A percentile compares a stretch with the other conserved stretches of the same genome.
phyloP scores from a whole-genome alignment of 352 stramenopile genomes.

The Achlya hypogyna region DNA sequence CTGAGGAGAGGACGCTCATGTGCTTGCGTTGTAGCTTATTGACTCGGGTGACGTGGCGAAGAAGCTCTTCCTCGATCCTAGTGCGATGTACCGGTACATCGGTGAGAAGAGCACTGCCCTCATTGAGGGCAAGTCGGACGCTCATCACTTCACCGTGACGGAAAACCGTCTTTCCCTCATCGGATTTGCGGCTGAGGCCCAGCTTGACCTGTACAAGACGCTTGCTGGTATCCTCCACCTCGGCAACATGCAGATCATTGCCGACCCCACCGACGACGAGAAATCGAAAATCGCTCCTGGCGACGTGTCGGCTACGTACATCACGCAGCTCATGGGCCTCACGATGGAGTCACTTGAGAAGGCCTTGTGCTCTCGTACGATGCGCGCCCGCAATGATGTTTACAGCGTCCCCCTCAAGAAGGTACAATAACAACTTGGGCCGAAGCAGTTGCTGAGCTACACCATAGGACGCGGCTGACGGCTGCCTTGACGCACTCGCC shows the following conservation, averaged over 20 bases:
- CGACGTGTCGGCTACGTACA: slow-evolving; percentile 35
- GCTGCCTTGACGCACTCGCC: slow-evolving; percentile 83
- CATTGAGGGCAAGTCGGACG: slow-evolving; percentile 56
- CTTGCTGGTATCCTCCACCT: slow-evolving; percentile 91
- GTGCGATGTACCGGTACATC: slow-evolving; percentile 50
- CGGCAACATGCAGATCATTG: slow-evolving; percentile 85
- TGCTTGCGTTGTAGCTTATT: slow-evolving; percentile 29
- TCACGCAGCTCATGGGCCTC: slow-evolving; percentile 84
- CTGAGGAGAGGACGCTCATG: background rate
- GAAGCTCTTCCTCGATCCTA: slow-evolving; percentile 44
- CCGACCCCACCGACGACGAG: slow-evolving; percentile 65
- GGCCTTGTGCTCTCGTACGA: slow-evolving; percentile 86
- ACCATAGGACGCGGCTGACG: slow-evolving; percentile 52
- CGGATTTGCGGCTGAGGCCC: slow-evolving; percentile 72
- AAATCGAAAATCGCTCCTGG: slow-evolving; percentile 51
- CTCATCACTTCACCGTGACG: slow-evolving; percentile 20
- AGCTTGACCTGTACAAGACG: slow-evolving; percentile 88
- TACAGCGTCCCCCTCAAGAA: slow-evolving; percentile 38
- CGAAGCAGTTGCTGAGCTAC: slow-evolving; percentile 16
- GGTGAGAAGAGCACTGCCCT: slow-evolving; percentile 42
- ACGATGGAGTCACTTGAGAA: slow-evolving; percentile 83
- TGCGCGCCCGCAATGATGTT: slow-evolving; percentile 57
- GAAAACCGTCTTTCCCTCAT: slow-evolving; percentile 55
- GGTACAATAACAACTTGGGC: background rate
- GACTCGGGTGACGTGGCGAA: slow-evolving; percentile 27